Conservation (phyloP, 768 basidiomycete genomes). For the Tulasnella sp. region DNA sequence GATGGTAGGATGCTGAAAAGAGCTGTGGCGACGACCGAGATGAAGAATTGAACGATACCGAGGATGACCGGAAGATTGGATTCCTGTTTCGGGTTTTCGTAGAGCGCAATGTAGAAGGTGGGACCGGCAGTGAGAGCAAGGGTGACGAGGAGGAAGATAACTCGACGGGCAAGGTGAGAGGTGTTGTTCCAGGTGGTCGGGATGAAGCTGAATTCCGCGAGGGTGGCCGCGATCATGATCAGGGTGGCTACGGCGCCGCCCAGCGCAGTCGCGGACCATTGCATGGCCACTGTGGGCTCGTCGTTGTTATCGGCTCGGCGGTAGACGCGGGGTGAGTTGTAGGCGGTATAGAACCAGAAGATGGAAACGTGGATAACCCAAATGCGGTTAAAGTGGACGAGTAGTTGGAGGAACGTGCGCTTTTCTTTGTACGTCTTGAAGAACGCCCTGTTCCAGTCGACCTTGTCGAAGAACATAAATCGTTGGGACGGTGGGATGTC, state of each 20-base stretch:
- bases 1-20: conserved; percentile 90
- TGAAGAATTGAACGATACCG: conserved; percentile 93
- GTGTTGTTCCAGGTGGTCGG: conserved; percentile 99
- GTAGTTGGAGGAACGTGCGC: conserved; percentile 89
- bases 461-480: conserved; percentile 93
- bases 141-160: conserved; percentile 83
- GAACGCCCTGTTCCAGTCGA: conserved; percentile 94
- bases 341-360: conserved; percentile 94
- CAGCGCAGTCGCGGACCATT: conserved; percentile 88
- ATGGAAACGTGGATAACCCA: conserved; percentile 96
- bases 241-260: conserved; percentile 93
- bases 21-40: conserved; percentile 76
- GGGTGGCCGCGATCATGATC: conserved; percentile 93
- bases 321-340: conserved; percentile 86
- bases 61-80: conserved; percentile 78
- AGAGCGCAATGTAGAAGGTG: conserved; percentile 89
- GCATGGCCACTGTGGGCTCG: conserved; percentile 54
- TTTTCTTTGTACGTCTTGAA: conserved; percentile 99
- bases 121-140: conserved; percentile 88
- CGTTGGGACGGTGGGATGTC: conserved; percentile 86
- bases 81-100: conserved; percentile 51
- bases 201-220: conserved; percentile 94
- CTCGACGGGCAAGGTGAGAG: conserved; percentile 85
- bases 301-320: conserved; percentile 14
- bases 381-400: conserved; percentile 99